Conservation (phyloP, 139 green algal species). For the Chlorella sp. region DNA sequence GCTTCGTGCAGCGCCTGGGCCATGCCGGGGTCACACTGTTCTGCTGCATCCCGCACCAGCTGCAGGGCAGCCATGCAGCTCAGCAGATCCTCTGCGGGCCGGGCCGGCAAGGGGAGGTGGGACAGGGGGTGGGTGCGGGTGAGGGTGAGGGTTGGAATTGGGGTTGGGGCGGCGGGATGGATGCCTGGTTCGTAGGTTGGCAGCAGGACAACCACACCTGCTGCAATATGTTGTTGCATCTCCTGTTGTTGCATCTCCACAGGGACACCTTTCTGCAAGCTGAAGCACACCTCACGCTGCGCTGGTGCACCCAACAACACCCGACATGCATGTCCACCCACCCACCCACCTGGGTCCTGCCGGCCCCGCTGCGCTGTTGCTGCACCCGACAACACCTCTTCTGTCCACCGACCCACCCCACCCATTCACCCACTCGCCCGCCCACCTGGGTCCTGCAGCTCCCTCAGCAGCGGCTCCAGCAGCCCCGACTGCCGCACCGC, state of each 20-base stretch:
- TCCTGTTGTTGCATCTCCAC: no score
- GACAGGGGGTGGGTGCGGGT: not conserved
- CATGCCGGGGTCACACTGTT: slow-evolving; percentile 23
- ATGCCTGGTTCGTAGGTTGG: no score
- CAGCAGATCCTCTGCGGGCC: slow-evolving; percentile 25
- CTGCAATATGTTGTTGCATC: no score
- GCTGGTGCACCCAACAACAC: not conserved
- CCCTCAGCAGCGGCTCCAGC: slow-evolving; percentile 24
- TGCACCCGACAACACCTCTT: not conserved
- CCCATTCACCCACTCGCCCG: not conserved
- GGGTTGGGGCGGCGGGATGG: not conserved
- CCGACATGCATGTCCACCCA: not conserved
- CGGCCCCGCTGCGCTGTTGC: not conserved
- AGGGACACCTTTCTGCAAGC: no score
- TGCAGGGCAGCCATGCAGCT: slow-evolving; percentile 39
- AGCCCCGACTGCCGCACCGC: slow-evolving; percentile 9
- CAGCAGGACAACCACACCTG: no score
- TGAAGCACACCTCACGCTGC: no score
- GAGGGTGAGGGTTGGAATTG: not conserved
- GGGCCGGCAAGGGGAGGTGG: not conserved
- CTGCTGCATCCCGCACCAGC: slow-evolving; percentile 20
- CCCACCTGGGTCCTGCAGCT: slow-evolving; percentile 27
- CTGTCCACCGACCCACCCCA: not conserved
- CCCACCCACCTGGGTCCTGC: slow-evolving; percentile 12
- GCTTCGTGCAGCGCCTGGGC: not conserved